These are phyloP conservation scores for Apiospora pterosperma DNA, from an alignment of 2,329 filamentous ascomycete genomes.

Conservation along the genomic window DNA sequence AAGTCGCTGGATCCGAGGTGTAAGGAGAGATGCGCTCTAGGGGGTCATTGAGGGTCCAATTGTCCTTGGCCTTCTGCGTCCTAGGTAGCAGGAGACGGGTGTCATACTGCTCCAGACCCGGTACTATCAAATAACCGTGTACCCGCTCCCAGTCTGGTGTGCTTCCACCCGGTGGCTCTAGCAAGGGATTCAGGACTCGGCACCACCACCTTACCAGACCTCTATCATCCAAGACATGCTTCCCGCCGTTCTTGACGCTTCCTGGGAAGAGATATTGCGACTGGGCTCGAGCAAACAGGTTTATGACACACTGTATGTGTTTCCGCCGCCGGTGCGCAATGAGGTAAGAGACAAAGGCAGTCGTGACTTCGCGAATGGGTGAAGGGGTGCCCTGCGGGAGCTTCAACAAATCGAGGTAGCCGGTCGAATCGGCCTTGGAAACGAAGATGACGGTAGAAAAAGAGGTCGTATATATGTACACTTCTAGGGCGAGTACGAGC, in stretches of 20 bases:
- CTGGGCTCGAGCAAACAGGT: slow-evolving; percentile 88
- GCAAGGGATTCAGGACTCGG: slow-evolving; percentile 73
- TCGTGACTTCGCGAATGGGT: slow-evolving; percentile 70
- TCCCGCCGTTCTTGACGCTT: slow-evolving; percentile 77
- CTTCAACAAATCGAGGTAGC: slow-evolving; percentile 68
- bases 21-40: slow-evolving; percentile 64
- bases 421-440: slow-evolving; percentile 95
- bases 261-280: slow-evolving; percentile 93
- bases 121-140: slow-evolving; percentile 83
- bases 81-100: slow-evolving; percentile 75
- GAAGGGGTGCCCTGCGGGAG: slow-evolving; percentile 63
- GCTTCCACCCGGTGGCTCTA: slow-evolving; percentile 43
- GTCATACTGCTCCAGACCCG: slow-evolving; percentile 80
- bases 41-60: slow-evolving; percentile 70
- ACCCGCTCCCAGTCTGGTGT: slow-evolving; percentile 40
- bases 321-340: slow-evolving; percentile 62
- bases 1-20: slow-evolving; percentile 41
- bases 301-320: slow-evolving; percentile 70
- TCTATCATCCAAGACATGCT: slow-evolving; percentile 89
- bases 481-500: slow-evolving; percentile 79
- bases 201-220: slow-evolving; percentile 97
- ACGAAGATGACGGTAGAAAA: slow-evolving; percentile 86
- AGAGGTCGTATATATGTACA: slow-evolving; percentile 81
- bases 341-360: slow-evolving; percentile 73
- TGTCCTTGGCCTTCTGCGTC: slow-evolving; percentile 42